Conservation (phyloP, 1,284 basidiomycete genomes). For the Cryptococcus sp. region DNA sequence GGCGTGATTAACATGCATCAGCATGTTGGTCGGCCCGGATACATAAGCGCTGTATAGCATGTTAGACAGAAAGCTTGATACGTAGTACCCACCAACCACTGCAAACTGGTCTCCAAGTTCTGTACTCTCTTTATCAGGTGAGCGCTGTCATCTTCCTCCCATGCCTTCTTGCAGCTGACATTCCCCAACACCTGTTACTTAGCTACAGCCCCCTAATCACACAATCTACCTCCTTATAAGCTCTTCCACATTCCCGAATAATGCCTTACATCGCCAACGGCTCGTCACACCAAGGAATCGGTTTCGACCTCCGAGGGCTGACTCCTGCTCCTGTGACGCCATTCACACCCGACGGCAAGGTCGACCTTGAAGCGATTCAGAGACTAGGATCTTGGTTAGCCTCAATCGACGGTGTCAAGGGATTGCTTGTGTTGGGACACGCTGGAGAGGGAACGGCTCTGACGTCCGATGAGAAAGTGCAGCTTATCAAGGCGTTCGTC, state of each 20-base stretch:
- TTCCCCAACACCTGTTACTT: no score
- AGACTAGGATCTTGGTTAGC: constrained; percentile 23
- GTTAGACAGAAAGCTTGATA: no score
- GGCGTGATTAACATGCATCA: no score
- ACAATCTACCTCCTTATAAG: no score
- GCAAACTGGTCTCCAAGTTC: no score
- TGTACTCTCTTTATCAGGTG: no score
- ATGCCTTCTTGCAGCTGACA: no score
- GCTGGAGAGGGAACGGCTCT: constrained; percentile 24
- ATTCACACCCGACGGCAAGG: constrained; percentile 16
- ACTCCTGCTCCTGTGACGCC: constrained; percentile 25
- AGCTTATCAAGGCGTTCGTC: constrained; percentile 22
- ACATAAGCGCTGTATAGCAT: no score
- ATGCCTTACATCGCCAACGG: constrained; percentile 1
- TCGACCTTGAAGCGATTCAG: constrained; percentile 24
- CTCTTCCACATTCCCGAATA: not conserved
- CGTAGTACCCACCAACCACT: no score
- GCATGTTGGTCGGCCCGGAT: no score
- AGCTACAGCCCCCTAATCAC: no score
- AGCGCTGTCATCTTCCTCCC: no score
- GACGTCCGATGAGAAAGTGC: constrained; percentile 19
- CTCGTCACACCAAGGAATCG: constrained; percentile 4
- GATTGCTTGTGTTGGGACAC: constrained; percentile 22
- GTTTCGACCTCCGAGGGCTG: constrained; percentile 20
- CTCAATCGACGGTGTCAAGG: constrained; percentile 21